These are phyloP conservation scores for Nigrospora oryzae DNA, from an alignment of 2,329 filamentous ascomycete species.

Conservation along the genomic window DNA sequence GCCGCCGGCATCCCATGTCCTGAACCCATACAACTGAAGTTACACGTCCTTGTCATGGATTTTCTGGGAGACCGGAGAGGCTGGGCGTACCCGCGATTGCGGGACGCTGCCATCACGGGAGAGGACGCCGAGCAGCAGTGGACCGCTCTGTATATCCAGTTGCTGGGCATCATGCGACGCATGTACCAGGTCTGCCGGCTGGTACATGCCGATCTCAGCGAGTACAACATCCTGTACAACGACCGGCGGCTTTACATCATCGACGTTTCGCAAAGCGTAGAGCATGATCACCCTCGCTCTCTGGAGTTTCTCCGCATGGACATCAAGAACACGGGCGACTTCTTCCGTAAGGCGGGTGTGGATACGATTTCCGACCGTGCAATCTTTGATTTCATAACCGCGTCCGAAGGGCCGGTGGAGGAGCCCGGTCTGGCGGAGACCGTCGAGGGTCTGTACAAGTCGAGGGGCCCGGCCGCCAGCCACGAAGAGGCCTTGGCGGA, in stretches of 20 bases:
- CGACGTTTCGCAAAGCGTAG: constrained; percentile 94
- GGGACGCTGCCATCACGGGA: constrained; percentile 69
- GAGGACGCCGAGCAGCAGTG: constrained; percentile 65
- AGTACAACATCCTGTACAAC: constrained; percentile 96
- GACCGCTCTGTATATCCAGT: constrained; percentile 70
- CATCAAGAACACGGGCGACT: constrained; percentile 92
- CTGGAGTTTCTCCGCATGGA: constrained; percentile 96
- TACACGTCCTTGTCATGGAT: constrained; percentile 93
- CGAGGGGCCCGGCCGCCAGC: constrained; percentile 38
- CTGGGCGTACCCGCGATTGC: constrained; percentile 78
- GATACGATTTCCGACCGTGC: constrained; percentile 69
- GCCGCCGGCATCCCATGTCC: constrained; percentile 82
- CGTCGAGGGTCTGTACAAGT: constrained; percentile 60
- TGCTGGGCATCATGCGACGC: constrained; percentile 80
- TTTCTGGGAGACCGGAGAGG: constrained; percentile 86
- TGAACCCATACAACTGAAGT: constrained; percentile 77
- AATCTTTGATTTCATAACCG: constrained; percentile 79
- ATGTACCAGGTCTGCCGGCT: constrained; percentile 89
- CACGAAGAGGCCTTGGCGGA: constrained; percentile 44
- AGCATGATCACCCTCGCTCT: constrained; percentile 88
- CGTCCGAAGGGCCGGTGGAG: constrained; percentile 49
- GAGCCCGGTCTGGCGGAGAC: constrained; percentile 51
- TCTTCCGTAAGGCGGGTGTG: constrained; percentile 81
- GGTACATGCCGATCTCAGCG: constrained; percentile 92
- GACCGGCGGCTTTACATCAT: constrained; percentile 80